Conservation (phyloP, 2,329 filamentous ascomycete species). For the Thelonectria rubi region DNA sequence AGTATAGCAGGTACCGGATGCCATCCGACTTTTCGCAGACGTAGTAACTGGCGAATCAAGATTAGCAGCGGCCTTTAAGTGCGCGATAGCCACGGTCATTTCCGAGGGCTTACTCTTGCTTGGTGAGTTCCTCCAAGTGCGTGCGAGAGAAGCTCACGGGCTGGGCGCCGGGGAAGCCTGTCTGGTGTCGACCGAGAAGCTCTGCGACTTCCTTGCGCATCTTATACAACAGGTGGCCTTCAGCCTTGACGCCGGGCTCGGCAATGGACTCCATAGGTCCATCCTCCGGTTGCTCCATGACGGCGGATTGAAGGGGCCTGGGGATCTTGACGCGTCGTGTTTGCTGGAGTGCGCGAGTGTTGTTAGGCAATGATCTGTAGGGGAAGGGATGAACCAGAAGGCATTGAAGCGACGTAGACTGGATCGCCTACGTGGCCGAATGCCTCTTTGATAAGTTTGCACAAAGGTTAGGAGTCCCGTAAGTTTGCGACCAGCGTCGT, state of each 20-base stretch:
- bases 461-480: not conserved
- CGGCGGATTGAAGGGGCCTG: constrained; percentile 4
- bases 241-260: constrained; percentile 72
- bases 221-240: constrained; percentile 64
- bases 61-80: constrained; percentile 19
- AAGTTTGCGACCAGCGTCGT: constrained; percentile 22
- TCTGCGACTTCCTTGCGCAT: constrained; percentile 79
- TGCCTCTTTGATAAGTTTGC: constrained; percentile 5
- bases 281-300: constrained; percentile 45
- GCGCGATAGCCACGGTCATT: not conserved
- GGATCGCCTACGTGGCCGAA: constrained; percentile 5
- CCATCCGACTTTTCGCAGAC: constrained; percentile 99
- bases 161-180: constrained; percentile 87
- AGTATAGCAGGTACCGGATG: constrained; percentile 93
- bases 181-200: constrained; percentile 75
- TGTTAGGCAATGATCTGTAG: constrained; percentile 7
- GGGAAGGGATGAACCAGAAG: constrained; percentile 1
- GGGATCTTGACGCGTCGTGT: not conserved
- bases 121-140: constrained; percentile 84
- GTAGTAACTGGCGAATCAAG: constrained; percentile 72
- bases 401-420: constrained; percentile 1
- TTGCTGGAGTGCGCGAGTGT: constrained; percentile 6
- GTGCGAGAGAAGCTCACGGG: constrained; percentile 88
- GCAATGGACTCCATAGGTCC: constrained; percentile 60
- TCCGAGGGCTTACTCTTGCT: constrained; percentile 69